Conservation (phyloP, 805 yeast genomes). For the Debaryomyces hansenii region DNA sequence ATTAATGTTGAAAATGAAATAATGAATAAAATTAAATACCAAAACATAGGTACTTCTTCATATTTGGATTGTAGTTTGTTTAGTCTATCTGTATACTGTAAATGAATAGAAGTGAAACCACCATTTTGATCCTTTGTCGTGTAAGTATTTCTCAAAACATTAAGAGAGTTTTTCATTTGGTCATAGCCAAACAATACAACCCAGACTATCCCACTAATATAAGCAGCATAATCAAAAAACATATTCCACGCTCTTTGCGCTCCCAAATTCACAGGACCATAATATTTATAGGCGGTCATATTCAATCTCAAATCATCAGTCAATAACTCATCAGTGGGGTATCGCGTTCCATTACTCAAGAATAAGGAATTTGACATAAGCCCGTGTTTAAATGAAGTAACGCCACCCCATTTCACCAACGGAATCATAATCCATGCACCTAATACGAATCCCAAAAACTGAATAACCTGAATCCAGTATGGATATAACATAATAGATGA, state of each 20-base stretch:
- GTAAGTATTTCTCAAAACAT: slow-evolving; percentile 6
- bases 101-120: slow-evolving; percentile 9
- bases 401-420: slow-evolving; percentile 43
- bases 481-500: slow-evolving; percentile 51
- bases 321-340: slow-evolving; percentile 44
- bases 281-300: slow-evolving; percentile 42
- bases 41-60: slow-evolving; percentile 40
- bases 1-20: slow-evolving; percentile 32
- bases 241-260: slow-evolving; percentile 51
- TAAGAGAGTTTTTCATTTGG: slow-evolving; percentile 17
- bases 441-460: slow-evolving; percentile 45
- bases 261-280: slow-evolving; percentile 49
- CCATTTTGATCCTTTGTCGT: slow-evolving; percentile 1
- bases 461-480: slow-evolving; percentile 52
- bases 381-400: slow-evolving; percentile 33
- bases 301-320: slow-evolving; percentile 42
- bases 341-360: slow-evolving; percentile 33
- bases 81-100: slow-evolving; percentile 40
- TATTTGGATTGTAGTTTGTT: slow-evolving; percentile 40
- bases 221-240: slow-evolving; percentile 55
- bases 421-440: slow-evolving; percentile 54
- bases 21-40: slow-evolving; percentile 38
- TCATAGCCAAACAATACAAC: slow-evolving; percentile 38
- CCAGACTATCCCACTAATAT: slow-evolving; percentile 49
- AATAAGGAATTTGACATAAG: slow-evolving; percentile 49